phyloP scores from a whole-genome alignment of 176 grass and related monocot genomes.

The Rhynchospora tenuis region DNA sequence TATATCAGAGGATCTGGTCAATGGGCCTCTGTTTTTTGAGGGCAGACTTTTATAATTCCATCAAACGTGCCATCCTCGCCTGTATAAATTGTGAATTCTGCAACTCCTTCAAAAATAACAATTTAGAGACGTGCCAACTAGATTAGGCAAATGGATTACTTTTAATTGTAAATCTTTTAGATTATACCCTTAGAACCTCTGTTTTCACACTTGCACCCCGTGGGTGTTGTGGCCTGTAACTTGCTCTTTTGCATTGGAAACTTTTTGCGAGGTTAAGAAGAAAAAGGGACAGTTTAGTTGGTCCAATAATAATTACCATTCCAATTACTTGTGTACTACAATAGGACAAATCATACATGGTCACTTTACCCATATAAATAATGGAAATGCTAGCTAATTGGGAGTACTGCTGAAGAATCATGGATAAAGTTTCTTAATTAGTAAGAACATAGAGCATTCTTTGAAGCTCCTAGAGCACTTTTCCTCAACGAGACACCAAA shows the following conservation, averaged over 20 bases:
- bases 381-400: background rate
- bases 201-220: background rate
- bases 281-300: background rate
- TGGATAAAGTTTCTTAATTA: background rate
- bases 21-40: background rate
- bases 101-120: background rate
- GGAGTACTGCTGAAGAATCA: background rate
- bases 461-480: background rate
- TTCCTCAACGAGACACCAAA: background rate
- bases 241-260: background rate
- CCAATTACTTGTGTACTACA: background rate
- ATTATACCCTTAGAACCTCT: background rate
- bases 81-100: conserved; percentile 8
- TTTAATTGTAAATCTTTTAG: background rate
- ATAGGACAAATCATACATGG: background rate
- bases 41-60: background rate
- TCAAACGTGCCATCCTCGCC: conserved; percentile 17
- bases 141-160: background rate
- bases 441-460: background rate
- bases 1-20: background rate
- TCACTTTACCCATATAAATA: background rate
- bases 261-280: background rate
- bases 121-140: conserved; percentile 11
- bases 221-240: background rate
- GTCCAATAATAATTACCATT: background rate